Evolutionary conservation across 2,329 filamentous ascomycete genomes (phyloP).

Genomic region (Diaporthe helianthi): DNA sequence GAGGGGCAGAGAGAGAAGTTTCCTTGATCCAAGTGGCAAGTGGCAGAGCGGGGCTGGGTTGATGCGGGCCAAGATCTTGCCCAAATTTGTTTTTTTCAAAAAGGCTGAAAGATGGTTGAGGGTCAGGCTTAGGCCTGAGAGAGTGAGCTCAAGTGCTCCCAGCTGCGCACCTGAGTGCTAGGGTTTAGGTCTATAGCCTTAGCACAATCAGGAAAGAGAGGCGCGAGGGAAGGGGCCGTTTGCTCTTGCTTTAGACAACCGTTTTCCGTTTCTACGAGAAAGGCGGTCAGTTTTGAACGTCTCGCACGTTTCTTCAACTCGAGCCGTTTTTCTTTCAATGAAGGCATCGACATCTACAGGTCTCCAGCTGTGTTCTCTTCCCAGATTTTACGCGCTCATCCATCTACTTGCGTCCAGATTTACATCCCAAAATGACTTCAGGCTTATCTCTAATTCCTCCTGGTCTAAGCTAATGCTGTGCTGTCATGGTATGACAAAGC

Average conservation of each 20-base stretch:
- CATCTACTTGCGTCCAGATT: no score
- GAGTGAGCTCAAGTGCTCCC: background rate
- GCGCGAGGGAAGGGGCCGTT: no score
- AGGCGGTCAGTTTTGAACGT: no score
- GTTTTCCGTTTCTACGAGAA: no score
- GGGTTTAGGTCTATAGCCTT: background rate
- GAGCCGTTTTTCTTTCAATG: no score
- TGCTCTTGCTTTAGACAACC: background rate
- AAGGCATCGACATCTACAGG: background rate
- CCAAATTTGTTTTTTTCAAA: no score
- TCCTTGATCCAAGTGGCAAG: no score
- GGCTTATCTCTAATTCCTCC: background rate
- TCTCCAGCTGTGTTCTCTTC: background rate
- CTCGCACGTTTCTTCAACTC: background rate
- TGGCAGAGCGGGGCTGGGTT: no score
- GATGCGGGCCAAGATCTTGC: accelerated
- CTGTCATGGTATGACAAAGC: no score
- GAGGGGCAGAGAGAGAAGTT: no score
- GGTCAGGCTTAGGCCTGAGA: background rate
- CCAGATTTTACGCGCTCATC: background rate
- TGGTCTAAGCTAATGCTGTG: background rate
- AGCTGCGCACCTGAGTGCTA: background rate
- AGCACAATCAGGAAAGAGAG: background rate
- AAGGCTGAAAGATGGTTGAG: background rate
- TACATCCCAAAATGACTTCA: background rate